Evolutionary conservation across 2,329 filamentous ascomycete species (phyloP).

Genomic region (Diplodia corticola): DNA sequence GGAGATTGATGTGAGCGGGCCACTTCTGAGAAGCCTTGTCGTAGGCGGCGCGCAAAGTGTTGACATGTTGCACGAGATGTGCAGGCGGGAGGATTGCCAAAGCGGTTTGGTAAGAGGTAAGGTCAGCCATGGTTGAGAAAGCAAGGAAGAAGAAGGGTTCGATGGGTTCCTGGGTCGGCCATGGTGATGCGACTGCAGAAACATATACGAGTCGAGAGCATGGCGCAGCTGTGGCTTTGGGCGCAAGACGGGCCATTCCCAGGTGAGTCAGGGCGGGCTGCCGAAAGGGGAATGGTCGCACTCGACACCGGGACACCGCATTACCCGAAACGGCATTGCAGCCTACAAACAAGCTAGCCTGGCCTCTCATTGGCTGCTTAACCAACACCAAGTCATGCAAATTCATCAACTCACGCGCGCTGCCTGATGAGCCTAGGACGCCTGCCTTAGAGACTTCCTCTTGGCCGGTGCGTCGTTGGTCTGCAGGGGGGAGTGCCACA

Average conservation of each 20-base stretch:
- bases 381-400: not conserved
- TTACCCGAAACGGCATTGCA: not conserved
- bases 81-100: slow-evolving; percentile 60
- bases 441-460: too few species aligned
- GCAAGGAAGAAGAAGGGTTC: not conserved
- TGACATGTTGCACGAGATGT: slow-evolving; percentile 50
- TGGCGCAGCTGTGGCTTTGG: not conserved
- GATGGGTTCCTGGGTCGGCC: not conserved
- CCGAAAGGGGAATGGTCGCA: not conserved
- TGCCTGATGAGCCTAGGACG: too few species aligned
- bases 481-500: too few species aligned
- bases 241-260: not conserved
- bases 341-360: not conserved
- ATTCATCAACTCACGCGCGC: not conserved
- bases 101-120: slow-evolving; percentile 57
- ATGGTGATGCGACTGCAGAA: not conserved
- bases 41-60: slow-evolving; percentile 61
- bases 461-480: too few species aligned
- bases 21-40: slow-evolving; percentile 63
- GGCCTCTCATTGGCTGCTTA: not conserved
- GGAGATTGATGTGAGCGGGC: slow-evolving; percentile 66
- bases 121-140: not conserved
- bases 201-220: not conserved
- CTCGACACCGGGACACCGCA: not conserved
- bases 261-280: not conserved